phyloP scores from a whole-genome alignment of 1,284 basidiomycete species.

The Gomphus bonarii region DNA sequence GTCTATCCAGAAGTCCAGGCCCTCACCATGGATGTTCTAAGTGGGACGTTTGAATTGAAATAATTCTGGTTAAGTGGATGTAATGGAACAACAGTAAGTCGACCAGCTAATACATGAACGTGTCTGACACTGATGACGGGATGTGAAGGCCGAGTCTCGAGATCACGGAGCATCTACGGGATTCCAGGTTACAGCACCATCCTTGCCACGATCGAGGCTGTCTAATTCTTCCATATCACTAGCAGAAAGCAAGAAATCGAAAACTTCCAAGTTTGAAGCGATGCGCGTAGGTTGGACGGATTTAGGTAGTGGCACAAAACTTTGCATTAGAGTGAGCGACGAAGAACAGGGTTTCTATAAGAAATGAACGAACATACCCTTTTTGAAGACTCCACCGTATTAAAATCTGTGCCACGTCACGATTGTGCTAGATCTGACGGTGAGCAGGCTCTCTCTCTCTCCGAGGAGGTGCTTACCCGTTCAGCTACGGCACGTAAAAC shows the following conservation, averaged over 20 bases:
- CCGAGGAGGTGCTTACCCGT: constrained; percentile 24
- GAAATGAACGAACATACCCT: constrained; percentile 31
- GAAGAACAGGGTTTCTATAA: neutral
- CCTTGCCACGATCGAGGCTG: constrained; percentile 49
- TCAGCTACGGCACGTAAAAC: constrained; percentile 31
- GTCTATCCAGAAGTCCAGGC: too few relatives aligned
- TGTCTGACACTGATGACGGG: too few relatives aligned
- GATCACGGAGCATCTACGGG: constrained; percentile 37
- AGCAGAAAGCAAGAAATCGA: constrained; percentile 53
- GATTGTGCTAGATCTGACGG: constrained; percentile 27
- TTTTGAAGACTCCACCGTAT: constrained; percentile 63
- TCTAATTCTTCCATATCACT: constrained; percentile 58
- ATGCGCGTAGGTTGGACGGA: constrained; percentile 61
- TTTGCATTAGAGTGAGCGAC: constrained; percentile 16
- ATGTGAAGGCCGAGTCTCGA: neutral
- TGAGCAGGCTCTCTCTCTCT: neutral
- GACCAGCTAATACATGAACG: too few relatives aligned
- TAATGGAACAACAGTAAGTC: too few relatives aligned
- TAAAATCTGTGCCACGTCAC: constrained; percentile 48
- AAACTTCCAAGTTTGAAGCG: constrained; percentile 56
- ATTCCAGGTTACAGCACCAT: constrained; percentile 63
- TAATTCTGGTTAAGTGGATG: too few relatives aligned
- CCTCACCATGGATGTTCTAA: too few relatives aligned
- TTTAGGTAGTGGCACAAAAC: constrained; percentile 68
- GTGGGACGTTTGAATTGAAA: too few relatives aligned